Evolutionary conservation across 192 early-diverging fungal species (phyloP).

Genomic region (Blastocladiella britannica): DNA sequence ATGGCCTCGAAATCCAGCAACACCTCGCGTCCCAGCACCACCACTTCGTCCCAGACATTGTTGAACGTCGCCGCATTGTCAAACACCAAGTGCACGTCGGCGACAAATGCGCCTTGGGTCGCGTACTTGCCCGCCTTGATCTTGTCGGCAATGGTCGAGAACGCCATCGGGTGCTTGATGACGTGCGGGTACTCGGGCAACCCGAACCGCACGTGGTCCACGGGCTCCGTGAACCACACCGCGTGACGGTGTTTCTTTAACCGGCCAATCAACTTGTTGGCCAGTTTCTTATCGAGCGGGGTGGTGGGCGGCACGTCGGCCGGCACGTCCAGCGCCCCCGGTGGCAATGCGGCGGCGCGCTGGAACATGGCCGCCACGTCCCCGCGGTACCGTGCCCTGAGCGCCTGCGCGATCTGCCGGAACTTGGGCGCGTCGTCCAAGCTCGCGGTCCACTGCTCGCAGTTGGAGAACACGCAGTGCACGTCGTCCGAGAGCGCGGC

Average conservation of each 20-base stretch:
- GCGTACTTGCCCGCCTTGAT: constrained; percentile 16
- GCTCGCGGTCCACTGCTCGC: constrained; percentile 13
- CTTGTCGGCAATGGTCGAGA: constrained; percentile 25
- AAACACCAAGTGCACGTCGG: constrained; percentile 51
- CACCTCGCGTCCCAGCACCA: too few species aligned
- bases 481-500: constrained; percentile 34
- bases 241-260: background rate
- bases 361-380: background rate
- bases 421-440: too few species aligned
- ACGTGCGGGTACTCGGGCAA: constrained; percentile 50
- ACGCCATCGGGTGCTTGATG: constrained; percentile 58
- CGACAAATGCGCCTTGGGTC: constrained; percentile 15
- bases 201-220: constrained; percentile 40
- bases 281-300: background rate
- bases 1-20: too few species aligned
- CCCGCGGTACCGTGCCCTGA: background rate
- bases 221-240: constrained; percentile 26
- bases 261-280: background rate
- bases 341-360: too few species aligned
- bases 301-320: background rate
- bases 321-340: background rate
- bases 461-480: constrained; percentile 37
- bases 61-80: constrained; percentile 72
- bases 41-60: too few species aligned
- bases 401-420: constrained; percentile 12